Base-by-base conservation (phyloP, 441 rosid species). In the Euphorbia celastroides region DNA sequence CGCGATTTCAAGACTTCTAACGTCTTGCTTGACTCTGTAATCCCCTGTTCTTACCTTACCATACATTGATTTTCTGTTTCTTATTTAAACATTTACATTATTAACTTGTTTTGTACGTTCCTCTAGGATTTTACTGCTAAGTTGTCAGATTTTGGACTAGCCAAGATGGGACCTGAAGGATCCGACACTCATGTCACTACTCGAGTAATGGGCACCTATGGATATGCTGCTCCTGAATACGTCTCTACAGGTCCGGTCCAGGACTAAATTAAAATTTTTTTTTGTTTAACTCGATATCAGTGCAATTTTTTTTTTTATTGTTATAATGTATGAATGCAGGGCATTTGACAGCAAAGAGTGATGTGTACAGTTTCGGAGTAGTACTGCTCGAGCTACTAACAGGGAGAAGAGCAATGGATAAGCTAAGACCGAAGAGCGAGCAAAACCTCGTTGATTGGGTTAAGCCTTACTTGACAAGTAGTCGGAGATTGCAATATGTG, bases 221-320 rank as follows among this genome's bases (percentile, higher is more conserved):
- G 99, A 13, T 94, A 94, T 26, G 99, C 96, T 4, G 97, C 97
- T 16, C 99, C 99, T 0, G 99, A 94, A 66, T 91, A 94, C 56
- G 79, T 94, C 62, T 87, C 92, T 17, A 88, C 99, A 77, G 99
- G 98, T 62, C 94, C n/a, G n/a, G n/a, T n/a, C n/a, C n/a, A n/a
- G n/a, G n/a, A n/a, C n/a, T n/a, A n/a, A n/a, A n/a, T n/a, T n/a
- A n/a, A n/a, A n/a, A n/a, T n/a, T n/a, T n/a, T n/a, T n/a, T n/a
- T n/a, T n/a, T n/a, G n/a, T n/a, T n/a, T n/a, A n/a, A n/a, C n/a
- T n/a, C n/a, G n/a, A n/a, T n/a, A n/a, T n/a, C n/a, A n/a, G n/a
- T n/a, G n/a, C n/a, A n/a, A n/a, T n/a, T n/a, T n/a, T n/a, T n/a
- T n/a, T n/a, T n/a, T n/a, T n/a, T n/a, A n/a, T n/a, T n/a, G 12